phyloP scores from a whole-genome alignment of 306 rosid species.

The Herpetospermum pedunculosum region DNA sequence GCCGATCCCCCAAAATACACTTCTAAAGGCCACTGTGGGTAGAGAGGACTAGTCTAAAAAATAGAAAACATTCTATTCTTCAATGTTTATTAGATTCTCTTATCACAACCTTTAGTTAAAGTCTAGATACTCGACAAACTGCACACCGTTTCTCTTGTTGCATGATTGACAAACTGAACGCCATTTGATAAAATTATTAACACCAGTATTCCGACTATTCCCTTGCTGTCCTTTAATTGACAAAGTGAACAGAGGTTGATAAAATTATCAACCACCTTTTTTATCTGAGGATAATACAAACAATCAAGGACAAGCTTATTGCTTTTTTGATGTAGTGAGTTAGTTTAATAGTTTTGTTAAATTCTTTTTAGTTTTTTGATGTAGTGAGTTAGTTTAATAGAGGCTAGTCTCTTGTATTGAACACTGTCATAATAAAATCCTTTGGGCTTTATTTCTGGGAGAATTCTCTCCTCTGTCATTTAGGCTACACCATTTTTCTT shows the following conservation, averaged over 20 bases:
- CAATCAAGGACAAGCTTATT: not conserved
- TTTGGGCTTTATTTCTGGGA: too few relatives aligned
- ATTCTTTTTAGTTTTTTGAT: too few relatives aligned
- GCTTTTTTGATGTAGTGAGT: too few relatives aligned
- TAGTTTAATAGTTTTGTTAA: too few relatives aligned
- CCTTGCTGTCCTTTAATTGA: not conserved
- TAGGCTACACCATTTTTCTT: not conserved
- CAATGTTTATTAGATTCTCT: not conserved
- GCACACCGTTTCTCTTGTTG: not conserved
- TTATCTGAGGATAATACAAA: not conserved
- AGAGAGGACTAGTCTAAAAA: not conserved
- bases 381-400: too few relatives aligned
- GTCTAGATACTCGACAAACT: not conserved
- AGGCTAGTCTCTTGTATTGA: too few relatives aligned
- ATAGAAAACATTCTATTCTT: not conserved
- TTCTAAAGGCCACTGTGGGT: not conserved
- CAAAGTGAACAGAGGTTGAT: not conserved
- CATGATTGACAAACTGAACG: not conserved
- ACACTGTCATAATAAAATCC: too few relatives aligned
- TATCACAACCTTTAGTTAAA: not conserved
- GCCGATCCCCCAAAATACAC: not conserved
- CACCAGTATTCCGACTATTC: not conserved
- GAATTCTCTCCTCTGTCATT: too few relatives aligned
- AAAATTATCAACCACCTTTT: not conserved
- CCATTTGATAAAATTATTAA: not conserved